These are phyloP conservation scores for Auriculariales sp. DNA, from an alignment of 768 basidiomycete genomes.

Conservation along the genomic window DNA sequence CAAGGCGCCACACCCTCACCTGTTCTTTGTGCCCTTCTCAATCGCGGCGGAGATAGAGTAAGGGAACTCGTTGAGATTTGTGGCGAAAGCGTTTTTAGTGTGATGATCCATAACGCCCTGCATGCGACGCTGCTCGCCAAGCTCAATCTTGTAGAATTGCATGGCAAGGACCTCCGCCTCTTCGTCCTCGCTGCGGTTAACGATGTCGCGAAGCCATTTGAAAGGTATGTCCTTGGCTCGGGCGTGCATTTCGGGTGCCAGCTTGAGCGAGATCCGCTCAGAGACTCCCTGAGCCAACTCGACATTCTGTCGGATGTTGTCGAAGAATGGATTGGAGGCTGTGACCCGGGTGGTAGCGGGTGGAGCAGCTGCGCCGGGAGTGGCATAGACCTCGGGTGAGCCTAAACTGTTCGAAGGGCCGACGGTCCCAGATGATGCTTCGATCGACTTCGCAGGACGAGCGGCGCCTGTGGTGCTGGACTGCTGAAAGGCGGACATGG, in stretches of 20 bases:
- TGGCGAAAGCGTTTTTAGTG: slow-evolving; percentile 32
- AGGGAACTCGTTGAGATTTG: slow-evolving; percentile 35
- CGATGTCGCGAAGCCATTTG: slow-evolving; percentile 63
- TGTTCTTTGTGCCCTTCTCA: slow-evolving; percentile 87
- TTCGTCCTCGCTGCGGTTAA: slow-evolving; percentile 38
- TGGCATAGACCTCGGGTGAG: not conserved
- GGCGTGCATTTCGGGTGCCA: slow-evolving; percentile 26
- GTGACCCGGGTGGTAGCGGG: slow-evolving; percentile 14
- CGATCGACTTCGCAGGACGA: not conserved
- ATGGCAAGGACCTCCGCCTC: slow-evolving; percentile 70
- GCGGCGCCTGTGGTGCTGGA: slow-evolving; percentile 9
- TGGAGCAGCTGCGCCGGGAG: slow-evolving; percentile 10
- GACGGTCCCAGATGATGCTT: slow-evolving; percentile 10
- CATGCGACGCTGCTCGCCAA: slow-evolving; percentile 77
- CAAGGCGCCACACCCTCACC: slow-evolving; percentile 29
- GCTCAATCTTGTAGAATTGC: slow-evolving; percentile 88
- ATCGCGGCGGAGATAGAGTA: slow-evolving; percentile 92
- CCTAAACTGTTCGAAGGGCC: slow-evolving; percentile 13
- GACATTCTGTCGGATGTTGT: slow-evolving; percentile 77
- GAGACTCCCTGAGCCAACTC: slow-evolving; percentile 57
- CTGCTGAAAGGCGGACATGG: slow-evolving; percentile 22
- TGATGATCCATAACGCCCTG: slow-evolving; percentile 91
- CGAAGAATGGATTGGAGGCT: slow-evolving; percentile 84
- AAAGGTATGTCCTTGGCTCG: slow-evolving; percentile 68
- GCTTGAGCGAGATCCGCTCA: slow-evolving; percentile 65